Conservation (phyloP, 2,329 filamentous ascomycete species). For the Fusarium sp. region DNA sequence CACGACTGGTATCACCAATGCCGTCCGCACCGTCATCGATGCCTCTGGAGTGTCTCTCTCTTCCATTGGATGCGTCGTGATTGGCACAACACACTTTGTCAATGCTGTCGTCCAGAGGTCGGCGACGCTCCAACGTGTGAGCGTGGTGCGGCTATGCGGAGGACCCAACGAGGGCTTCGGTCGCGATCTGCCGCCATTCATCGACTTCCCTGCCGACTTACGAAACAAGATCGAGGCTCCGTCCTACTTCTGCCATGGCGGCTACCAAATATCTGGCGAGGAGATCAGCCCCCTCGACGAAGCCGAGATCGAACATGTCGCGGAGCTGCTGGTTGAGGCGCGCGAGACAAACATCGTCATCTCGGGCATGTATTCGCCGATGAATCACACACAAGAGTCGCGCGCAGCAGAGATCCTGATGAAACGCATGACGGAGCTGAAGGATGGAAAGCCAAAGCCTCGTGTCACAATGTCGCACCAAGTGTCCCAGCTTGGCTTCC, state of each 20-base stretch:
- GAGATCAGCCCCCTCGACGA: conserved; percentile 40
- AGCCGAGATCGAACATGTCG: conserved; percentile 8
- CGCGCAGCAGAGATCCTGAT: conserved; percentile 49
- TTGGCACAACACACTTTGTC: conserved; percentile 66
- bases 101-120: conserved; percentile 63
- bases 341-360: neutral
- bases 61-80: conserved; percentile 55
- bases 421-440: neutral
- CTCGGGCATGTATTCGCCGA: neutral
- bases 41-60: conserved; percentile 39
- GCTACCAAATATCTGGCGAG: conserved; percentile 53
- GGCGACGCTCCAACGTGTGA: conserved; percentile 55
- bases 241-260: conserved; percentile 20
- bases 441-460: neutral
- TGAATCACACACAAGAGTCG: neutral
- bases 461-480: conserved; percentile 36
- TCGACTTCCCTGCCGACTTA: conserved; percentile 52
- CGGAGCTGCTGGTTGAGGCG: conserved; percentile 2
- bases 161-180: conserved; percentile 29
- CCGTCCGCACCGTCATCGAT: conserved; percentile 53
- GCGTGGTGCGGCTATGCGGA: conserved; percentile 9
- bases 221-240: conserved; percentile 5
- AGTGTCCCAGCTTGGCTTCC: conserved; percentile 54
- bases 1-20: conserved; percentile 53
- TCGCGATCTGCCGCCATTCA: conserved; percentile 59